Evolutionary conservation across 495 filamentous ascomycete genomes (phyloP), one percentile per base, ranked within the genome.

Genomic region (Neohortaea acidophila): DNA sequence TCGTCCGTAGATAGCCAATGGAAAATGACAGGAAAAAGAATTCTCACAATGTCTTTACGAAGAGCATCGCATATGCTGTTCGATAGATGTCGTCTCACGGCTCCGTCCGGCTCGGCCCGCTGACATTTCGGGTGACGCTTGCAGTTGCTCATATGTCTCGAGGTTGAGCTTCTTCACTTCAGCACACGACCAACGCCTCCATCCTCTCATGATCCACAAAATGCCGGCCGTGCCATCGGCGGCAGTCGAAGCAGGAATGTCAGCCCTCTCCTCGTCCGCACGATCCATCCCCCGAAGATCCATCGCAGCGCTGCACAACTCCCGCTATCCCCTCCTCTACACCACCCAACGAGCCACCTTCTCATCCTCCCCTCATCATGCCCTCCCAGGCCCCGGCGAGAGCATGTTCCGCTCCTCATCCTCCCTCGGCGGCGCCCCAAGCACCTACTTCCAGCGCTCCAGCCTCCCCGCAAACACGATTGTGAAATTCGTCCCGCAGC

Each of bases 401-500:
- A 41, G 37, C 47, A 38, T 50, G 32, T 50, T 52, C 41, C 41
- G 49, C 41, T 48, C 45, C 20, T 42, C 38, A 18, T 33, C 33
- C 6, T 23, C 28, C 18, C 17, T 39, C 19, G 37, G 44, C 36
- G 50, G 50, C n/a, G 18, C 49, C 7, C 56, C 56, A 7, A 38
- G 43, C 15, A 53, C 58, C 13, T 79, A 78, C 56, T 70, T 76
- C 47, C 72, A 70, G 50, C 69, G 70, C 24, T 59, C 67, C 33
- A 58, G 68, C 12, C 66, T 93, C 19, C 89, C 89, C 17, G 79
- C 85, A 39, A 97, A 96, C 63, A 96, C 91, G 18, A 68, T 97
- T 48, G 69, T 97, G 46, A 84, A 86, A 39, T 97, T 97, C 65
- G 91, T 97, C 20, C 89, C 91, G 8, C 91, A 97, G 60, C 89